These are phyloP conservation scores for Cercophora sp. DNA, from an alignment of 495 filamentous ascomycete genomes.

Conservation along the genomic window DNA sequence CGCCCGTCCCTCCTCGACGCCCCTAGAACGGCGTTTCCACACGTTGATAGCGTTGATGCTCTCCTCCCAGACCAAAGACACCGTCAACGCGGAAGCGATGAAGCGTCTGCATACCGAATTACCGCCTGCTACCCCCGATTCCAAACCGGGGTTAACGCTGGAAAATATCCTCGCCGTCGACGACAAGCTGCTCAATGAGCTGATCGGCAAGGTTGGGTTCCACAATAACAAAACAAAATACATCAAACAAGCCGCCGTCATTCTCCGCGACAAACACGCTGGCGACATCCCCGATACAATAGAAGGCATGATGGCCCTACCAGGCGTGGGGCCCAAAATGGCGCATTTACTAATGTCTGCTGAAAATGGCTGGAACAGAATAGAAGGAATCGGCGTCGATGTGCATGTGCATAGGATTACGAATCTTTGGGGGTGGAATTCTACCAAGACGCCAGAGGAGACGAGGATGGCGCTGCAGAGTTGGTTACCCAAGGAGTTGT, in stretches of 20 bases:
- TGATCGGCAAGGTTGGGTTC: slow-evolving; percentile 86
- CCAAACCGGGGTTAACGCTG: slow-evolving; percentile 58
- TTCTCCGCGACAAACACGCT: slow-evolving; percentile 63
- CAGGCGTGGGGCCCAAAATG: slow-evolving; percentile 97
- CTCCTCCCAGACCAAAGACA: slow-evolving; percentile 95
- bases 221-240: slow-evolving; percentile 93
- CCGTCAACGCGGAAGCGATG: slow-evolving; percentile 85
- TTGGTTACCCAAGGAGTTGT: slow-evolving; percentile 82
- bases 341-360: slow-evolving; percentile 82
- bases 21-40: slow-evolving; percentile 77
- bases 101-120: slow-evolving; percentile 70
- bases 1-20: slow-evolving; percentile 47
- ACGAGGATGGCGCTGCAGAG: slow-evolving; percentile 71
- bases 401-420: slow-evolving; percentile 82
- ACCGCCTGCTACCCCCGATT: slow-evolving; percentile 40
- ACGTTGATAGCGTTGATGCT: slow-evolving; percentile 93
- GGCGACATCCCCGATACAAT: slow-evolving; percentile 83
- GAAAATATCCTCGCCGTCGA: slow-evolving; percentile 74
- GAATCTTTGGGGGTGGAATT: slow-evolving; percentile 92
- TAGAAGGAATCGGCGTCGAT: slow-evolving; percentile 63
- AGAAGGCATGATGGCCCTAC: slow-evolving; percentile 71
- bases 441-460: slow-evolving; percentile 76
- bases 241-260: slow-evolving; percentile 71
- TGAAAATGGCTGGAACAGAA: slow-evolving; percentile 50
- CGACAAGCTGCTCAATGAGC: slow-evolving; percentile 63